Base-by-base conservation (phyloP, 495 filamentous ascomycete genomes). In the Penicillium pancosmium region DNA sequence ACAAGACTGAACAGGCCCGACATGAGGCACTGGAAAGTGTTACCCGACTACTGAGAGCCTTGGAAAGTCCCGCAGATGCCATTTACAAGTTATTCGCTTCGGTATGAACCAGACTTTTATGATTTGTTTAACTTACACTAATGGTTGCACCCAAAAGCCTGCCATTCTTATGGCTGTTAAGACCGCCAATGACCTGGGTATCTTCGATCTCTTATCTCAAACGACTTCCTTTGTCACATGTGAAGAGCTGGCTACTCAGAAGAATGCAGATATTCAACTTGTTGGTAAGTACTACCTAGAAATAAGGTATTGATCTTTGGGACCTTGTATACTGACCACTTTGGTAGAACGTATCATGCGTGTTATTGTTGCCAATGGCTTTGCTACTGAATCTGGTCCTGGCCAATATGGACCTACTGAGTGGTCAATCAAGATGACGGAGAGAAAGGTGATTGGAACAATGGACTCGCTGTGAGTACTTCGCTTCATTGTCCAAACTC, bases 151-250 rank as follows among this genome's bases (percentile, higher is more conserved):
- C 25, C 25, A 7, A 9, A 38, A 69, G 67, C 67, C 67, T 3
- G 53, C 52, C 9, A 40, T 56, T 52, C 15, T 65, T 12, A 70
- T 67, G 64, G 67, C 67, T 10, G 54, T 67, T 19, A 70, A 65
- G 50, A 55, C 54, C 6, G 67, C 65, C 18, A 25, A 47, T 63
- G 67, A 68, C 31, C 35, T 70, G 46, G 41, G 56, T n/a, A 23
- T 69, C 11, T 70, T 70, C 35, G 15, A 59, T 6, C 23, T 63
- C 2, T 23, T 70, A 5, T 41, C 61, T 18, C 23, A 62, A 15
- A 54, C 61, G 6, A 61, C 55, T 2, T 50, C 41, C 3, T 56
- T 61, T 8, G 59, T 67, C 6, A 10, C 59, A 15, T 19, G 61
- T 19, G 31, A 34, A 13, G 51, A 65, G 21, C 23, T 69, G 34